Conservation (phyloP, 306 rosid species). For the Cucurbita maxima region DNA sequence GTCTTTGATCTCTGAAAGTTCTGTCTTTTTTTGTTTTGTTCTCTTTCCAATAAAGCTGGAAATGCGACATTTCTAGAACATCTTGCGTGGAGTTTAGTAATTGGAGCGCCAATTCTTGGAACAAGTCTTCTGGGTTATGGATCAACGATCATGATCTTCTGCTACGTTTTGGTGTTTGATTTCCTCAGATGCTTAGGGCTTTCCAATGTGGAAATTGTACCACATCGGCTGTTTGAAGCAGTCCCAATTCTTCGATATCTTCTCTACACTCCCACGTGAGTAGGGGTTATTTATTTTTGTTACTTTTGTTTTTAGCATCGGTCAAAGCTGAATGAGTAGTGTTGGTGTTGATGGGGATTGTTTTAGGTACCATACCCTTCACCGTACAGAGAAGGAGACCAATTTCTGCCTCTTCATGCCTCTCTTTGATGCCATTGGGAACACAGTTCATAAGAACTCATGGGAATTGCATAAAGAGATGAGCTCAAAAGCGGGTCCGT, state of each 20-base stretch:
- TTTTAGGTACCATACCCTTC: constrained; percentile 74
- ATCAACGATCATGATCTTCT: constrained; percentile 36
- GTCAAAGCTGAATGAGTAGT: background rate
- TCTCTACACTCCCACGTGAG: constrained; percentile 85
- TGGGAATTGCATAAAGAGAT: constrained; percentile 56
- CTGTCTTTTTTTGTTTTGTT: background rate
- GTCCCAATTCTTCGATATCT: constrained; percentile 53
- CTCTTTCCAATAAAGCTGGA: constrained; percentile 34
- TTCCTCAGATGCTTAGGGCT: constrained; percentile 71
- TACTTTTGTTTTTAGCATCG: background rate
- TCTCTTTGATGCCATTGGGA: constrained; percentile 66
- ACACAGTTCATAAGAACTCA: constrained; percentile 46
- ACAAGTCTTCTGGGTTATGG: constrained; percentile 49
- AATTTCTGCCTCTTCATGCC: constrained; percentile 99
- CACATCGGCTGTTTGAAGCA: constrained; percentile 37
- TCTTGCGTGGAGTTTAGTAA: constrained; percentile 26
- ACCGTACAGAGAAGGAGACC: constrained; percentile 53
- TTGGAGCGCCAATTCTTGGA: constrained; percentile 61
- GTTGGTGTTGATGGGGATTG: background rate
- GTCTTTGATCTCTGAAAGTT: background rate
- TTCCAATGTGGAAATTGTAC: constrained; percentile 57
- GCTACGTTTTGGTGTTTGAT: constrained; percentile 51
- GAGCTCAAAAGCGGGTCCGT: constrained; percentile 45
- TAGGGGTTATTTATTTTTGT: background rate
- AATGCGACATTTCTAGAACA: constrained; percentile 62